Conservation (phyloP, 2,329 filamentous ascomycete genomes). For the Graphiopsis chlorocephala region DNA sequence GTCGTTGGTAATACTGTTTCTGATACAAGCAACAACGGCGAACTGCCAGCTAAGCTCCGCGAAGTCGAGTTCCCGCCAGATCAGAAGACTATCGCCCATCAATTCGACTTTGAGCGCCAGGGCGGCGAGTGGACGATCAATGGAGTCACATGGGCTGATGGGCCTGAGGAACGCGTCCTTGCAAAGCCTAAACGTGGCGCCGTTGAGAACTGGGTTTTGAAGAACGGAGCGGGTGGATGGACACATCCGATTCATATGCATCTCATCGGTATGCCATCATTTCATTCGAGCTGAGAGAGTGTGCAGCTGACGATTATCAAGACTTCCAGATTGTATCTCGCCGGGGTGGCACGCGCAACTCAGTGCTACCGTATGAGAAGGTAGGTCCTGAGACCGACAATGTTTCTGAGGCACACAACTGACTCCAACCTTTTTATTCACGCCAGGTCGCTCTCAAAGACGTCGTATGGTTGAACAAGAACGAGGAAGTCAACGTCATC, state of each 20-base stretch:
- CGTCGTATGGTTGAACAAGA: slow-evolving; percentile 53
- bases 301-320: slow-evolving; percentile 50
- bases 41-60: slow-evolving; percentile 36
- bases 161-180: slow-evolving; percentile 33
- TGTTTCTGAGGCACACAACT: not conserved
- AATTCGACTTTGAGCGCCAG: slow-evolving; percentile 47
- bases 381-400: not conserved
- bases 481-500: slow-evolving; percentile 52
- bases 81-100: slow-evolving; percentile 39
- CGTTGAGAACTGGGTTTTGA: slow-evolving; percentile 38
- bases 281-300: slow-evolving; percentile 46
- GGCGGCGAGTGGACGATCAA: slow-evolving; percentile 51
- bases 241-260: slow-evolving; percentile 47
- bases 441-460: slow-evolving; percentile 53
- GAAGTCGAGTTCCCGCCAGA: slow-evolving; percentile 35
- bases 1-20: slow-evolving; percentile 44
- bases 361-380: slow-evolving; percentile 51
- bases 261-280: slow-evolving; percentile 46
- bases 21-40: slow-evolving; percentile 39
- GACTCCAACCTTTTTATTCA: not conserved
- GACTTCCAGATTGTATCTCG: slow-evolving; percentile 57
- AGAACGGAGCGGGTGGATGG: slow-evolving; percentile 50
- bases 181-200: slow-evolving; percentile 34
- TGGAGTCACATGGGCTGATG: slow-evolving; percentile 40
- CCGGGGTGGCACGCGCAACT: slow-evolving; percentile 40